phyloP scores from a whole-genome alignment of 2,329 filamentous ascomycete genomes.

The Phyllosticta ampelicida region DNA sequence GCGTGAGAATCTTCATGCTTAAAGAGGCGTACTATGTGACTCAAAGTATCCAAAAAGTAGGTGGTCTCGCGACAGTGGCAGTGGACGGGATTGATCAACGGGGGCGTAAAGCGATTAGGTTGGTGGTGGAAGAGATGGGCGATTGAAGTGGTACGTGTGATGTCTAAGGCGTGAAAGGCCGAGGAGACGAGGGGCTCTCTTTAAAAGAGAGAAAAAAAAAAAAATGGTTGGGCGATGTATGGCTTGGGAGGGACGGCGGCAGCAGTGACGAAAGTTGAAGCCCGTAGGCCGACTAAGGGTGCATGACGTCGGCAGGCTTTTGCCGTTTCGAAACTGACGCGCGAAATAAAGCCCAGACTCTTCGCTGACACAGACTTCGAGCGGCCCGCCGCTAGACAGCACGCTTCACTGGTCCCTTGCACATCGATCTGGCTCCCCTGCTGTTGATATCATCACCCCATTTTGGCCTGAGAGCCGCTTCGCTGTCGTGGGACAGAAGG shows the following conservation, averaged over 20 bases:
- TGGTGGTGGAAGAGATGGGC: neutral
- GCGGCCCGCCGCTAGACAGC: neutral
- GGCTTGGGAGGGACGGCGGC: neutral
- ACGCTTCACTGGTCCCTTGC: neutral
- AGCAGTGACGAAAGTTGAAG: neutral
- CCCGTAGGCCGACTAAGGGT: neutral
- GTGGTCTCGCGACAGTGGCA: neutral
- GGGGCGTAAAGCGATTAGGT: neutral
- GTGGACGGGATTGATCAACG: neutral
- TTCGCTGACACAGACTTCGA: neutral
- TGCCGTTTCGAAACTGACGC: neutral
- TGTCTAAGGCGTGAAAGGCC: neutral
- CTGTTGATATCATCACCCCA: neutral
- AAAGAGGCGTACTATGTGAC: neutral
- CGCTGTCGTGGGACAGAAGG: neutral
- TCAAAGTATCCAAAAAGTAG: neutral
- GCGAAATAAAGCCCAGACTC: neutral
- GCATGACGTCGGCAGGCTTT: neutral
- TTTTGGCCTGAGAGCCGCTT: neutral
- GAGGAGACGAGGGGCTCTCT: neutral
- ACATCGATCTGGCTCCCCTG: neutral
- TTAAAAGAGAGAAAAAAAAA: neutral
- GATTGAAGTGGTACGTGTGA: neutral
- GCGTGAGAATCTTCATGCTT: slow-evolving; percentile 88
- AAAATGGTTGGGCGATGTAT: neutral